phyloP scores from a whole-genome alignment of 306 rosid genomes.

The Senna siamea region DNA sequence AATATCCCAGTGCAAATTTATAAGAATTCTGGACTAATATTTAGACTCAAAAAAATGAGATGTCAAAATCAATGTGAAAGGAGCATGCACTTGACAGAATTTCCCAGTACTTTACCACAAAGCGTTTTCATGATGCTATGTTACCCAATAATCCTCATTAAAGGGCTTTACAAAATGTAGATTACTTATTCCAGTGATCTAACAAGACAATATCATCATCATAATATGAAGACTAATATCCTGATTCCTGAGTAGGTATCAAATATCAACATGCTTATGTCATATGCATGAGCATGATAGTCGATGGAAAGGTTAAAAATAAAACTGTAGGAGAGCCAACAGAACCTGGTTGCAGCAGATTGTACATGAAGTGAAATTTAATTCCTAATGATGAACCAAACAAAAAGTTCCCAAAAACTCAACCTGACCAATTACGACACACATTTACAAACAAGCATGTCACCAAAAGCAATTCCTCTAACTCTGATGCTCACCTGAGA shows the following conservation, averaged over 20 bases:
- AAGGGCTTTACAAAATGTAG: no score
- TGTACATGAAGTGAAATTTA: neutral
- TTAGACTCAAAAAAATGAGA: neutral
- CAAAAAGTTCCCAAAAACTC: slow-evolving; percentile 3
- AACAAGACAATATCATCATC: no score
- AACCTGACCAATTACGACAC: neutral
- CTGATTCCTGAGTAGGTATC: no score
- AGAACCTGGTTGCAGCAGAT: neutral
- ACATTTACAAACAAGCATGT: slow-evolving; percentile 20
- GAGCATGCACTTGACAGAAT: neutral
- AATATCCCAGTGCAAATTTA: neutral
- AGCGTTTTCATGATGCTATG: no score
- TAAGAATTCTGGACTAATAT: neutral
- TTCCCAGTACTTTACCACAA: no score
- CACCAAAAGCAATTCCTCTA: neutral
- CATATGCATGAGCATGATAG: no score
- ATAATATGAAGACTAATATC: no score
- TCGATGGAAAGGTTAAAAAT: no score
- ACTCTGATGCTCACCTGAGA: slow-evolving; percentile 60
- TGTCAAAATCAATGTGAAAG: neutral
- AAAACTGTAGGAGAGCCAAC: no score
- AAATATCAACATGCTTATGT: no score
- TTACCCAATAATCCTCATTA: no score
- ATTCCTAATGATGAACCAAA: neutral
- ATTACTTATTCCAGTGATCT: no score